Evolutionary conservation across 768 basidiomycete genomes (phyloP), one percentile per base, ranked within the genome.

Genomic region (Serendipita sp.): DNA sequence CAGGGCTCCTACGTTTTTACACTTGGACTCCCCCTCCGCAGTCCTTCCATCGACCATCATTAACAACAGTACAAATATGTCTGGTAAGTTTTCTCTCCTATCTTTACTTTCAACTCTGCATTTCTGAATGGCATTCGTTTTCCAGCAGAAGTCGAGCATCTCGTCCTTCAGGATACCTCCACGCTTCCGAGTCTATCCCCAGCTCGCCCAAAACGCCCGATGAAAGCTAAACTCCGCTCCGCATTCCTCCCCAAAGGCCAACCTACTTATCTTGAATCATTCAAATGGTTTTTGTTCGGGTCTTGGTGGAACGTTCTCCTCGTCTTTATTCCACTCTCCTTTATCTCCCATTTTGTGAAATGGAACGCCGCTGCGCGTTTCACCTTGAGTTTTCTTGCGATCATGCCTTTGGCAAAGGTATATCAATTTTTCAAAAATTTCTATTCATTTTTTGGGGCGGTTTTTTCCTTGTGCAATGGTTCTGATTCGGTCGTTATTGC

Each of bases 321-420:
- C 63, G 72, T 93, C 60, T 88, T 89, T 67, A 81, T 93, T 7
- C 92, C 93, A 32, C 75, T 94, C 68, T 83, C 83, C 68, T 73
- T 83, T 47, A 66, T 84, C 8, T 78, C 88, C 30, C 83, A 89
- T 73, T 77, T 81, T 68, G 71, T 82, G 15, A 70, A 82, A 69
- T 90, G 87, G 87, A 89, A 90, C 78, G 85, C 84, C 35, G 83
- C 81, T 16, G 74, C 85, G 16, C 81, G 85, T 10, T 90, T 90
- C 68, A 73, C 73, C 4, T 87, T 88, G 73, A 85, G 84, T 67
- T 91, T 92, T 72, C 68, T 90, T 45, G 88, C 90, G 10, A 91
- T 93, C 69, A 77, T 93, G 64, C 93, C 93, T 32, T 79, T 96
- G 34, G 93, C 91, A 32, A 88, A 87, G 78, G 90, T 89, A 69